phyloP scores from a whole-genome alignment of 2,329 filamentous ascomycete species.

The Sarocladium oryzae region DNA sequence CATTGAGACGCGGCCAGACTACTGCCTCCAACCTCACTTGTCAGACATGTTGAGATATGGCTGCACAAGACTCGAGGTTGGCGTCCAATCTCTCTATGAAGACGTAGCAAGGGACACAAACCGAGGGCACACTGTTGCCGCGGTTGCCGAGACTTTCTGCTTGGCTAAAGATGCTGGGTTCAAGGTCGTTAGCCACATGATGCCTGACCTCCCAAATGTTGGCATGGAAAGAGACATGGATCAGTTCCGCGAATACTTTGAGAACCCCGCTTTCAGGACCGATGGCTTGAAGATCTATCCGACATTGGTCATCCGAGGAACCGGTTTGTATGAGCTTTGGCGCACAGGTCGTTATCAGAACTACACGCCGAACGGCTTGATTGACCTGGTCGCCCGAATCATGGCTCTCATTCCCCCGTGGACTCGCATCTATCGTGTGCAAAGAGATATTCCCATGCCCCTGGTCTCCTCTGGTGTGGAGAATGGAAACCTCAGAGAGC shows the following conservation, averaged over 20 bases:
- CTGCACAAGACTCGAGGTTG: slow-evolving; percentile 88
- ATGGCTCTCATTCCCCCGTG: slow-evolving; percentile 90
- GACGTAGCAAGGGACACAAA: slow-evolving; percentile 98
- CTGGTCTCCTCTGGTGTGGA: slow-evolving; percentile 97
- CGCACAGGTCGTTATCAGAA: slow-evolving; percentile 96
- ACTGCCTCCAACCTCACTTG: slow-evolving; percentile 91
- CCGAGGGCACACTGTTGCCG: slow-evolving; percentile 88
- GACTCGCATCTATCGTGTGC: slow-evolving; percentile 97
- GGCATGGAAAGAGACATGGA: slow-evolving; percentile 97
- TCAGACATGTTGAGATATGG: slow-evolving; percentile 97
- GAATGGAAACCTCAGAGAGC: slow-evolving; percentile 90
- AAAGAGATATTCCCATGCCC: slow-evolving; percentile 99
- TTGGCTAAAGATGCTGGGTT: slow-evolving; percentile 97
- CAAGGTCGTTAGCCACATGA: slow-evolving; percentile 99
- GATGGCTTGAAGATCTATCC: slow-evolving; percentile 98
- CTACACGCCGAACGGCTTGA: slow-evolving; percentile 93
- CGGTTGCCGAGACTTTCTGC: slow-evolving; percentile 94
- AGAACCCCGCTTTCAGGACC: slow-evolving; percentile 91
- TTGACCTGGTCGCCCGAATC: slow-evolving; percentile 95
- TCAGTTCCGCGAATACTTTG: slow-evolving; percentile 96
- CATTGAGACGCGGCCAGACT: slow-evolving; percentile 94
- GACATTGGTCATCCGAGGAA: slow-evolving; percentile 92
- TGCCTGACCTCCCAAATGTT: slow-evolving; percentile 96
- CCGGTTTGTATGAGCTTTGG: slow-evolving; percentile 95
- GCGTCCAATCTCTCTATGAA: slow-evolving; percentile 94